phyloP scores from a whole-genome alignment of 495 filamentous ascomycete species.

The Annulohypoxylon nitens region DNA sequence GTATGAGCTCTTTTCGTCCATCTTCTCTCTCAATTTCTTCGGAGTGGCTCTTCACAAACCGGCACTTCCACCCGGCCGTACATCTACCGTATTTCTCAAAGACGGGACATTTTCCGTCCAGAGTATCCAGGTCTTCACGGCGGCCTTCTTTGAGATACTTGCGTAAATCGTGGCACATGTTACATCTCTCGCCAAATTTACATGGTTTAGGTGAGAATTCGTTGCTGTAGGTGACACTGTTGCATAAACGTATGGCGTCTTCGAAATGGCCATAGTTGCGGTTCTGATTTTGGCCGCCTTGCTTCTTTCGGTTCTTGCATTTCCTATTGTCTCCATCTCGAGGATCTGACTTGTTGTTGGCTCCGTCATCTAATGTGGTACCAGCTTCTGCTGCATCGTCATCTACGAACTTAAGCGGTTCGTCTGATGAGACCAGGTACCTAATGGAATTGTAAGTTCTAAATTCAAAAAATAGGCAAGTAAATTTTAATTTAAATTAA shows the following conservation, averaged over 20 bases:
- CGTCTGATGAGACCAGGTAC: constrained; percentile 66
- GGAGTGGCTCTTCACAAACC: constrained; percentile 85
- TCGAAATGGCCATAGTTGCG: constrained; percentile 85
- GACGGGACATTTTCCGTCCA: constrained; percentile 81
- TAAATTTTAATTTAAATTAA: background rate
- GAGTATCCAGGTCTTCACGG: constrained; percentile 78
- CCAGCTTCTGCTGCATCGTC: constrained; percentile 79
- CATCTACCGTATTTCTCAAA: constrained; percentile 83
- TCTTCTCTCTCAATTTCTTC: constrained; percentile 78
- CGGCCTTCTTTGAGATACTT: constrained; percentile 87
- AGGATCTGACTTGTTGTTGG: constrained; percentile 50
- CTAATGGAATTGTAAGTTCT: constrained; percentile 57
- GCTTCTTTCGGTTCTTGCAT: constrained; percentile 71
- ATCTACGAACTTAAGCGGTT: constrained; percentile 55
- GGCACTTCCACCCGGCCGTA: constrained; percentile 89
- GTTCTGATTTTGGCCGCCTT: constrained; percentile 86
- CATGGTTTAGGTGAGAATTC: constrained; percentile 84
- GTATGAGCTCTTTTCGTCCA: constrained; percentile 82
- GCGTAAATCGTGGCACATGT: constrained; percentile 82
- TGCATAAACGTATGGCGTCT: constrained; percentile 84
- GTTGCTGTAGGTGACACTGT: constrained; percentile 70
- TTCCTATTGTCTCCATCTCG: constrained; percentile 58
- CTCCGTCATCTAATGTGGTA: constrained; percentile 60
- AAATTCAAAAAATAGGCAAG: background rate
- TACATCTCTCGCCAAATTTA: constrained; percentile 80